Base-by-base conservation (phyloP, 2,329 filamentous ascomycete species). In the Exophiala spinifera region DNA sequence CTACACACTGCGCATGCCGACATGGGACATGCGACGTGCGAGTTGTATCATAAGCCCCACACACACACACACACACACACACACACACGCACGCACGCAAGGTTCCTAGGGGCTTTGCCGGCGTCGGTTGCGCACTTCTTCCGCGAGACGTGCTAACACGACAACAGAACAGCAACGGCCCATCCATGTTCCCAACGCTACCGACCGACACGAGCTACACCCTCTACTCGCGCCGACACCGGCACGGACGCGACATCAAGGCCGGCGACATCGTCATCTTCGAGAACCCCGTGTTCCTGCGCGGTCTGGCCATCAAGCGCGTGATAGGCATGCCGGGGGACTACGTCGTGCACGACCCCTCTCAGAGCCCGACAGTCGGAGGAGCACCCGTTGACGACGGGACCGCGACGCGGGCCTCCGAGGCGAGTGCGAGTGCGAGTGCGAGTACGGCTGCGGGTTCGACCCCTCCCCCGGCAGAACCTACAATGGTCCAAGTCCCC, bases 111-210 rank as follows among this genome's bases (percentile, higher is more conserved):
- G 4, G 4, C 23, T 25, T 7, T 25, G 23, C 23, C 7, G 23
- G 23, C 3, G 3, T 25, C 23, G 7, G 23, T 7, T 25, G 23
- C n/a, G n/a, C n/a, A n/a, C n/a, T n/a, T n/a, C n/a, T n/a, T n/a
- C n/a, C n/a, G n/a, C n/a, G n/a, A n/a, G n/a, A n/a, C n/a, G n/a
- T n/a, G 23, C 23, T 25, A 25, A 25, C 23, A 25, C 23, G 7
- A 25, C 23, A 50, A 50, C 20, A 60, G 57, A 25, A 49, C 15
- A 55, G 39, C 19, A 17, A 46, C 47, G 92, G 92, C 1, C 84
- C 90, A 3, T 92, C 88, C 15, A 97, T 97, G 94, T 80, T 94
- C 47, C 92, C 92, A 6, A 96, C 90, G 0, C 84, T 96, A 57
- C 76, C 84, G 1, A 70, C 76, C 7, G 85, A 85, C 52, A 87